These are phyloP conservation scores for Wickerhamiella qilinensis DNA, from an alignment of 805 yeast genomes.

Conservation along the genomic window DNA sequence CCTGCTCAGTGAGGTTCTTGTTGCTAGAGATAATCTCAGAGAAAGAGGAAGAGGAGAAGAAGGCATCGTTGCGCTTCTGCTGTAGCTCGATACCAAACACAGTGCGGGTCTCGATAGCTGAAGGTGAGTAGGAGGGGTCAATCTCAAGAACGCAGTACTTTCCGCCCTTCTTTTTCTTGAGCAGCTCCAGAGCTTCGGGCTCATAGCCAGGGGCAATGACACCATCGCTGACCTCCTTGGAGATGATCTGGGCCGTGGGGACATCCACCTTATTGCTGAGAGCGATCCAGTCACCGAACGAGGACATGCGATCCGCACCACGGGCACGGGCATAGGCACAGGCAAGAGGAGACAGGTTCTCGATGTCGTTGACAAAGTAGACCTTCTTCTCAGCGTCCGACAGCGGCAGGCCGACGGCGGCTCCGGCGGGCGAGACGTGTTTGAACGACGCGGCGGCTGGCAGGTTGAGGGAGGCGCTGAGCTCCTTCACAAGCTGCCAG, in stretches of 20 bases:
- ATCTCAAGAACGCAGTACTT: slow-evolving; percentile 93
- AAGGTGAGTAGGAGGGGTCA: slow-evolving; percentile 87
- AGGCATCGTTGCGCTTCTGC: slow-evolving; percentile 96
- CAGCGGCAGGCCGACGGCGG: slow-evolving; percentile 91
- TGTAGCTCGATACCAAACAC: slow-evolving; percentile 91
- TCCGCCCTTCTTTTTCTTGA: slow-evolving; percentile 89
- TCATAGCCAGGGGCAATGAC: slow-evolving; percentile 96
- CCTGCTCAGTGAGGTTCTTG: slow-evolving; percentile 81
- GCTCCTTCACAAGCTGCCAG: slow-evolving; percentile 97
- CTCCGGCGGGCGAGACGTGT: slow-evolving; percentile 99
- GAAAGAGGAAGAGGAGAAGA: slow-evolving; percentile 78
- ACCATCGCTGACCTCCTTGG: slow-evolving; percentile 96
- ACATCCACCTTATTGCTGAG: slow-evolving; percentile 90
- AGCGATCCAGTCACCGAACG: slow-evolving; percentile 97
- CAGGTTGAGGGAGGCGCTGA: slow-evolving; percentile 79
- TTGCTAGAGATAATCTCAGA: slow-evolving; percentile 80
- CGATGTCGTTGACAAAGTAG: slow-evolving; percentile 88
- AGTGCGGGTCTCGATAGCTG: slow-evolving; percentile 69
- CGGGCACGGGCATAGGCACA: slow-evolving; percentile 98
- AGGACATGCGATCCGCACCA: slow-evolving; percentile 99
- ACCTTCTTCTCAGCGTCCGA: slow-evolving; percentile 83
- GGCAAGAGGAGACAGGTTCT: slow-evolving; percentile 90
- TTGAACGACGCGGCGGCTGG: slow-evolving; percentile 99
- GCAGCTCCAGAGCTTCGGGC: slow-evolving; percentile 78
- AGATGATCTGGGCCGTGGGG: slow-evolving; percentile 91